A percentile compares a stretch with the other conserved stretches of the same genome.
Evolutionary conservation across 306 rosid species (phyloP).

Genomic region (Comarum palustre): DNA sequence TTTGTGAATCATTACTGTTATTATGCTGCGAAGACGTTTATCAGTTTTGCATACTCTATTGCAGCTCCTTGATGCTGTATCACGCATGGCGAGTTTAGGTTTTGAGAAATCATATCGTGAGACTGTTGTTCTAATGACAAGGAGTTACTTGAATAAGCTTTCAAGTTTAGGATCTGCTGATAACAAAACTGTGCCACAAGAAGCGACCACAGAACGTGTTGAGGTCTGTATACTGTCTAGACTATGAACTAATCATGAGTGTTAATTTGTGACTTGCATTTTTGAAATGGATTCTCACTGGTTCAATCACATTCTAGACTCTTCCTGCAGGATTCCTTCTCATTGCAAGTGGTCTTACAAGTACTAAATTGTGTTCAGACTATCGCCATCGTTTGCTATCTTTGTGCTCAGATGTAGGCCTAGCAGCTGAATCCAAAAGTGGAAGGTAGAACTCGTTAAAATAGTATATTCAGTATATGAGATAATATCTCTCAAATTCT

Average conservation of each 20-base stretch:
- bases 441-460: constrained; percentile 63
- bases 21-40: constrained; percentile 10
- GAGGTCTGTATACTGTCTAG: constrained; percentile 60
- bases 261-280: constrained; percentile 38
- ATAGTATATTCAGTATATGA: constrained; percentile 20
- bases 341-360: constrained; percentile 74
- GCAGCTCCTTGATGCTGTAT: constrained; percentile 95
- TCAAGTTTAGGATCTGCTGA: constrained; percentile 87
- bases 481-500: constrained; percentile 4
- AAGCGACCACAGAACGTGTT: constrained; percentile 89
- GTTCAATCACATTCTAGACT: constrained; percentile 90
- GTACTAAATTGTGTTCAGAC: constrained; percentile 70
- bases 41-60: constrained; percentile 25
- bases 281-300: constrained; percentile 72
- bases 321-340: constrained; percentile 95
- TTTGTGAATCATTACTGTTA: background rate
- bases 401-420: constrained; percentile 93
- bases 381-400: constrained; percentile 89
- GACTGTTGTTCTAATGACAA: constrained; percentile 91
- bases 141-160: constrained; percentile 90
- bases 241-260: constrained; percentile 24
- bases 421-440: constrained; percentile 98
- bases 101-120: constrained; percentile 98
- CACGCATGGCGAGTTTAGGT: constrained; percentile 97
- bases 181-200: constrained; percentile 80